These are phyloP conservation scores for Starmerella apis DNA, from an alignment of 805 yeast genomes.

Conservation along the genomic window DNA sequence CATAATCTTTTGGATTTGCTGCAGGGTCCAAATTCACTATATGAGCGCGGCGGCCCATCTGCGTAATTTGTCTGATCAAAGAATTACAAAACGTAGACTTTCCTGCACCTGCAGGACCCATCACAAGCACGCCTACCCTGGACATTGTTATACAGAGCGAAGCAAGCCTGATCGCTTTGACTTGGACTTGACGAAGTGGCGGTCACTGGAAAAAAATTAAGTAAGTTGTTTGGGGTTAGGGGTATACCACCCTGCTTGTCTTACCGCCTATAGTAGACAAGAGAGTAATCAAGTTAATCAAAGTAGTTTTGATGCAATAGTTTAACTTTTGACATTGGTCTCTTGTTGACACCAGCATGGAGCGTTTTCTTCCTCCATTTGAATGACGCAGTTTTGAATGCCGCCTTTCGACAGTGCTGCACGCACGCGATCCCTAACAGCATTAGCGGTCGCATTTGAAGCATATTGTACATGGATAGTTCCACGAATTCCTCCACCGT, in stretches of 20 bases:
- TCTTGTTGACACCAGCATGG: constrained; percentile 54
- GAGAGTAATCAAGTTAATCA: not conserved
- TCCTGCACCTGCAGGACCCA: constrained; percentile 98
- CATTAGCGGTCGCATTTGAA: constrained; percentile 53
- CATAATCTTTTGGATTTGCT: constrained; percentile 85
- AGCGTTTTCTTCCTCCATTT: constrained; percentile 55
- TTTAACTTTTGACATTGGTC: not conserved
- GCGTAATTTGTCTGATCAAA: constrained; percentile 75
- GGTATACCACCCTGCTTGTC: not conserved
- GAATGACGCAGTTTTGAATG: constrained; percentile 50
- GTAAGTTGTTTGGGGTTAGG: not conserved
- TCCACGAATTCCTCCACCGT: constrained; percentile 47
- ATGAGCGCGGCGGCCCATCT: constrained; percentile 86
- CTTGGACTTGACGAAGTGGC: not conserved
- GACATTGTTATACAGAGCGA: constrained; percentile 48
- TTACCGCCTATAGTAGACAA: not conserved
- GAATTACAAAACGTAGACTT: constrained; percentile 88
- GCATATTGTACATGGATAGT: constrained; percentile 68
- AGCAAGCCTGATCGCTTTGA: not conserved
- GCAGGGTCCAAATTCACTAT: constrained; percentile 95
- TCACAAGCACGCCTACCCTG: constrained; percentile 81
- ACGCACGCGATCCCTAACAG: constrained; percentile 51
- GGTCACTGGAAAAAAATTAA: constrained; percentile 1
- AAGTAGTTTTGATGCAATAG: not conserved
- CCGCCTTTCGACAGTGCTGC: constrained; percentile 41